phyloP scores from a whole-genome alignment of 108 stramenopile genomes.

The Schizochytrium sp. region DNA sequence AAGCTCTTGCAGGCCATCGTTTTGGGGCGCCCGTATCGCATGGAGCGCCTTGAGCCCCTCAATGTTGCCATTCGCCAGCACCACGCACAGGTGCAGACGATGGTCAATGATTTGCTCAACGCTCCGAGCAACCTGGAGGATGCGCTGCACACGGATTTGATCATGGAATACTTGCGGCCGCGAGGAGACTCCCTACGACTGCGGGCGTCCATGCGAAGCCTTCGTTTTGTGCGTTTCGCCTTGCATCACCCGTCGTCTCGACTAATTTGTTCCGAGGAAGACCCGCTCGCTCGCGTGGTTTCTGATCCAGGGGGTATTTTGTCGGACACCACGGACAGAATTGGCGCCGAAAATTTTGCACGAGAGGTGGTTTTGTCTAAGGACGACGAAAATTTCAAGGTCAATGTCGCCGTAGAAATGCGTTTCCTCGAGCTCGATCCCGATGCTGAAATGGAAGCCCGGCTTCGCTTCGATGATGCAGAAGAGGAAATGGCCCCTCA shows the following conservation, averaged over 20 bases:
- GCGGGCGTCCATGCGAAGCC: not conserved
- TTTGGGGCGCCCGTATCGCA: not conserved
- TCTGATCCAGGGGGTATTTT: not conserved
- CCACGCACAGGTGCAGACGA: not conserved
- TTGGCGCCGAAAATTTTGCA: not conserved
- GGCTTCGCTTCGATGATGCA: not conserved
- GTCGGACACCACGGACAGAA: not conserved
- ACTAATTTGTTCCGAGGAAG: not conserved
- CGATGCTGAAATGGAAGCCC: not conserved
- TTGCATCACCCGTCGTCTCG: not conserved
- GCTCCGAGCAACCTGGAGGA: not conserved
- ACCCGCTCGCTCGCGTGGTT: not conserved
- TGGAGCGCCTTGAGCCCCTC: not conserved
- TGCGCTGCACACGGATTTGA: not conserved
- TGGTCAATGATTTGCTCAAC: not conserved
- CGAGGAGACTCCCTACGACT: not conserved
- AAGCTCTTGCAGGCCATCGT: not conserved
- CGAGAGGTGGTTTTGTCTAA: not conserved
- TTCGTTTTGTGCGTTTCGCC: not conserved
- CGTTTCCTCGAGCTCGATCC: not conserved
- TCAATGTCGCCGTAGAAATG: not conserved
- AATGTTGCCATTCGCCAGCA: slow-evolving; percentile 6
- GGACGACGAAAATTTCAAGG: not conserved
- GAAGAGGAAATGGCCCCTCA: not conserved
- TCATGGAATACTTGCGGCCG: not conserved